A percentile compares a stretch with the other conserved stretches of the same genome.
Evolutionary conservation across 352 stramenopile species (phyloP).

Genomic region (Globisporangium megalacanthum): DNA sequence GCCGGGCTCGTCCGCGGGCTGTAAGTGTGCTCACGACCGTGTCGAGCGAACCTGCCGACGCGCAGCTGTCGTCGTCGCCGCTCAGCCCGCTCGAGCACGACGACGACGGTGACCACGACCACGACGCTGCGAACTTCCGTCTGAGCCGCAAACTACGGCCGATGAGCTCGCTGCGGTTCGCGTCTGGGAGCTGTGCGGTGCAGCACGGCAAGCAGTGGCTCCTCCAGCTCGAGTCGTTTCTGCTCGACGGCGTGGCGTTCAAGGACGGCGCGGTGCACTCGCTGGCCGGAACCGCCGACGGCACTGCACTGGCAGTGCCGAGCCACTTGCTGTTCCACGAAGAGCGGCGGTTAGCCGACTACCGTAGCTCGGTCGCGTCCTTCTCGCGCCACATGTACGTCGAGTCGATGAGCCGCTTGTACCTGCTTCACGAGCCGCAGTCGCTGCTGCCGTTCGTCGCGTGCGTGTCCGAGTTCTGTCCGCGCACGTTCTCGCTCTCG

Average conservation of each 20-base stretch:
- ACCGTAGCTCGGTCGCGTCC: slow-evolving; percentile 56
- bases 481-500: slow-evolving; percentile 62
- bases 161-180: slow-evolving; percentile 79
- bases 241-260: slow-evolving; percentile 49
- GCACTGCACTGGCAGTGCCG: slow-evolving; percentile 18
- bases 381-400: slow-evolving; percentile 88
- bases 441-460: slow-evolving; percentile 54
- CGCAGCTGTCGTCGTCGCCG: slow-evolving; percentile 4
- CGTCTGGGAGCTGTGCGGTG: slow-evolving; percentile 48
- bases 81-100: slow-evolving; percentile 14
- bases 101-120: slow-evolving; percentile 15
- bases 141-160: slow-evolving; percentile 69
- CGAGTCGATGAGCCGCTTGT: slow-evolving; percentile 75
- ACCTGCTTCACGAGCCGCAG: slow-evolving; percentile 60
- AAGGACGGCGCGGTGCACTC: slow-evolving; percentile 15
- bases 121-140: slow-evolving; percentile 42
- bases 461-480: slow-evolving; percentile 52
- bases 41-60: slow-evolving; percentile 15
- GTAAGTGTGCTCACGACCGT: slow-evolving; percentile 45
- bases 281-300: neutral
- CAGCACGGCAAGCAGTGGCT: slow-evolving; percentile 63
- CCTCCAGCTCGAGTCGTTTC: slow-evolving; percentile 60
- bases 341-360: slow-evolving; percentile 66
- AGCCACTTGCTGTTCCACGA: slow-evolving; percentile 81
- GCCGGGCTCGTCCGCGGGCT: slow-evolving; percentile 24